These are phyloP conservation scores for Yamadazyma sp. DNA, from an alignment of 1,139 yeast species.

Conservation along the genomic window DNA sequence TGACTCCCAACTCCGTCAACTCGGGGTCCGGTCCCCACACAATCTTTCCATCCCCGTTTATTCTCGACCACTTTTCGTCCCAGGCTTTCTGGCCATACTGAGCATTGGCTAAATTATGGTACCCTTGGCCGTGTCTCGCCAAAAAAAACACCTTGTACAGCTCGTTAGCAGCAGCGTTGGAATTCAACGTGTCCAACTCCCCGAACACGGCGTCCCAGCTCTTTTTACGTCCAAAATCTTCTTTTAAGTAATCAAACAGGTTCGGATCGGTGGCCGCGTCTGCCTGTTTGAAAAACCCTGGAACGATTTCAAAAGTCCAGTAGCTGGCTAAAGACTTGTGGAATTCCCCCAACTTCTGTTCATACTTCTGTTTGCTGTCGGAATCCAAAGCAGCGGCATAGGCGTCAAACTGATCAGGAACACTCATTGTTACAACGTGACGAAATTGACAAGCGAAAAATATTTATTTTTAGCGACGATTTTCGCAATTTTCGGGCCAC, in stretches of 20 bases:
- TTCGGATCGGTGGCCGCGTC: slow-evolving; percentile 35
- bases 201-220: slow-evolving; percentile 33
- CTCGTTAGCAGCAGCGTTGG: slow-evolving; percentile 20
- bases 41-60: slow-evolving; percentile 43
- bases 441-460: no score
- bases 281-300: slow-evolving; percentile 40
- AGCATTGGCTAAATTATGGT: slow-evolving; percentile 43
- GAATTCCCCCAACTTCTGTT: slow-evolving; percentile 13
- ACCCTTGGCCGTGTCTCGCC: slow-evolving; percentile 51
- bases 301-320: slow-evolving; percentile 42
- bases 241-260: slow-evolving; percentile 36
- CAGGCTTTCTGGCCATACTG: slow-evolving; percentile 44
- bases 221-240: slow-evolving; percentile 37
- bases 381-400: slow-evolving; percentile 13
- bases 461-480: no score
- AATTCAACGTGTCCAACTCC: slow-evolving; percentile 30
- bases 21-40: slow-evolving; percentile 52
- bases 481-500: no score
- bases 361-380: slow-evolving; percentile 18
- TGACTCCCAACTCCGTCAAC: slow-evolving; percentile 39
- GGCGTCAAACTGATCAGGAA: slow-evolving; percentile 20
- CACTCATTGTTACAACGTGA: slow-evolving; percentile 12
- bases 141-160: slow-evolving; percentile 40
- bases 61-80: slow-evolving; percentile 44
- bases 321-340: slow-evolving; percentile 10